Evolutionary conservation across 2,329 filamentous ascomycete genomes (phyloP).

Genomic region (Sclerotinia trifoliorum): DNA sequence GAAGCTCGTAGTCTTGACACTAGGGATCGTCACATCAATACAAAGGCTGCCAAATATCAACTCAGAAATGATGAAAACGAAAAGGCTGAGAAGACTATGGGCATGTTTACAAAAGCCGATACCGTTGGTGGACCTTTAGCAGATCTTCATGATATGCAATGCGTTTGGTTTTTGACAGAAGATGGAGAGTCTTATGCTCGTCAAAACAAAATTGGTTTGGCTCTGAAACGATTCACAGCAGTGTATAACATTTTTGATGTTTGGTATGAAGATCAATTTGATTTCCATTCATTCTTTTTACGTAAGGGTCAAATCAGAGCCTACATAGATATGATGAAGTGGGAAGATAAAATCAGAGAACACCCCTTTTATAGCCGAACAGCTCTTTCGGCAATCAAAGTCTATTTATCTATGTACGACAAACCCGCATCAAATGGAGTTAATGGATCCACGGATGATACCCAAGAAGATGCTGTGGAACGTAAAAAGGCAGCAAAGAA

Average conservation of each 20-base stretch:
- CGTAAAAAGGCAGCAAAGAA: slow-evolving; percentile 89
- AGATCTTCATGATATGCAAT: slow-evolving; percentile 97
- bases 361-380: slow-evolving; percentile 91
- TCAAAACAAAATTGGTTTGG: slow-evolving; percentile 77
- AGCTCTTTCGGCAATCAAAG: slow-evolving; percentile 74
- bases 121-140: slow-evolving; percentile 82
- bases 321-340: slow-evolving; percentile 93
- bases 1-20: slow-evolving; percentile 80
- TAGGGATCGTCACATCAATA: slow-evolving; percentile 96
- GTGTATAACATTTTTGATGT: slow-evolving; percentile 92
- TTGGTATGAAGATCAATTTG: slow-evolving; percentile 98
- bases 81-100: slow-evolving; percentile 81
- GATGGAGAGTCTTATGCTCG: slow-evolving; percentile 88
- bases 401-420: slow-evolving; percentile 79
- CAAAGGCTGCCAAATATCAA: slow-evolving; percentile 95
- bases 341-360: slow-evolving; percentile 88
- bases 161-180: slow-evolving; percentile 94
- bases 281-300: slow-evolving; percentile 98
- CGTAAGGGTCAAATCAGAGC: slow-evolving; percentile 93
- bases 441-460: slow-evolving; percentile 51
- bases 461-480: slow-evolving; percentile 60
- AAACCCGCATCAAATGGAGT: slow-evolving; percentile 65
- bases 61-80: slow-evolving; percentile 90
- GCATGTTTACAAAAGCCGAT: slow-evolving; percentile 91
- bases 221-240: slow-evolving; percentile 86